phyloP scores from a whole-genome alignment of 345 rosid species.

The Brassica juncea region DNA sequence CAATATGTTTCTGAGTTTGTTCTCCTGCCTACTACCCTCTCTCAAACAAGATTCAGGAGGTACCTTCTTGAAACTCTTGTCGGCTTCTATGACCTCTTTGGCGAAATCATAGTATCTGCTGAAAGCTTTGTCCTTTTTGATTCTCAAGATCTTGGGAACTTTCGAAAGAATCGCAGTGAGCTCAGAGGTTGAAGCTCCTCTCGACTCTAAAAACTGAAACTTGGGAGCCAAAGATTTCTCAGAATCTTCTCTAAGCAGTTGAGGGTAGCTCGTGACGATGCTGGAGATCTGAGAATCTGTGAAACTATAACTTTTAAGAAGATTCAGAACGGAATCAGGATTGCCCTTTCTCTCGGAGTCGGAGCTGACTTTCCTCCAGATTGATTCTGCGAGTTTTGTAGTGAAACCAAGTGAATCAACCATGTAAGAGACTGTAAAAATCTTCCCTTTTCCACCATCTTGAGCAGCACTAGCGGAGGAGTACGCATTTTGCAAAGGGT shows the following conservation, averaged over 20 bases:
- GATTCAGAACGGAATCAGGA: background rate
- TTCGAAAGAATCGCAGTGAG: background rate
- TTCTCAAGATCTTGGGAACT: background rate
- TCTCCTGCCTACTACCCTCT: background rate
- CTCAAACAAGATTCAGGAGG: background rate
- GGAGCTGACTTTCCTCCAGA: background rate
- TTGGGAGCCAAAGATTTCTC: conserved; percentile 29
- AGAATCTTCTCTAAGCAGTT: conserved; percentile 8
- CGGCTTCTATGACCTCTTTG: background rate
- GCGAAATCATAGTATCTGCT: background rate
- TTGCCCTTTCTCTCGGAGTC: background rate
- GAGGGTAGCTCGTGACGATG: conserved; percentile 3
- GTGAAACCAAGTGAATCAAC: background rate
- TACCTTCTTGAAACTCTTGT: background rate
- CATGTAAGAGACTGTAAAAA: background rate
- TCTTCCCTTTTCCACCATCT: background rate
- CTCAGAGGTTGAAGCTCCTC: conserved; percentile 4
- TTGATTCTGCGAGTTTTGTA: background rate
- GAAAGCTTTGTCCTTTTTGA: background rate
- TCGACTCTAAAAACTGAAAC: background rate
- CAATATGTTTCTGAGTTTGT: background rate
- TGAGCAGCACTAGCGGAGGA: background rate
- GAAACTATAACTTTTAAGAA: conserved; percentile 18
- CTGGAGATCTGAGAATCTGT: conserved; percentile 30
- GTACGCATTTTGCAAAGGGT: too few species aligned